phyloP scores from a whole-genome alignment of 768 basidiomycete genomes.

The Boletellus emodensis region DNA sequence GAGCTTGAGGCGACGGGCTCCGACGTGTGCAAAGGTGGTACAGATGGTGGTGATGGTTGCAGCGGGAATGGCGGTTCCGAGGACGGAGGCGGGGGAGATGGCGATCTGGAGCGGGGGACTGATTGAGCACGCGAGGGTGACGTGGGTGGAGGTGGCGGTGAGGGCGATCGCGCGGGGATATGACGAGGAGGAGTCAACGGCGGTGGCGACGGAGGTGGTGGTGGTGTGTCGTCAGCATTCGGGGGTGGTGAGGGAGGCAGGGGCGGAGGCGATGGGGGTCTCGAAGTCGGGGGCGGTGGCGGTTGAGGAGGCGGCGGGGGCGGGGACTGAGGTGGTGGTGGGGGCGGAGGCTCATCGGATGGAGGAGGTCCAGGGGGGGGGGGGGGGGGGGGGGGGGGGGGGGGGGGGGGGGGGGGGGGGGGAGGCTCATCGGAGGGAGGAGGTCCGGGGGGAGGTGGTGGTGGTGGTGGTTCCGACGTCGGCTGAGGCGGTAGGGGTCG shows the following conservation, averaged over 20 bases:
- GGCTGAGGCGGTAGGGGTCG: constrained; percentile 34
- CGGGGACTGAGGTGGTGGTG: too few species aligned
- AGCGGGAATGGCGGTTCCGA: constrained; percentile 3
- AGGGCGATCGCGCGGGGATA: constrained; percentile 20
- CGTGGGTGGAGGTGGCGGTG: constrained; percentile 23
- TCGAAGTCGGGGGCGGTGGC: constrained; percentile 24
- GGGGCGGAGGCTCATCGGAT: constrained; percentile 25
- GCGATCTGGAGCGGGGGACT: constrained; percentile 26
- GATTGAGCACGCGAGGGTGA: constrained; percentile 23
- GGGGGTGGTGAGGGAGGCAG: constrained; percentile 6
- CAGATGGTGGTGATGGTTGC: constrained; percentile 14
- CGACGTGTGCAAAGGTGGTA: constrained; percentile 26
- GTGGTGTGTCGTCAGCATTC: constrained; percentile 11
- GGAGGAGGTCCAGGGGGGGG: too few species aligned
- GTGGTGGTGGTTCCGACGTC: constrained; percentile 37
- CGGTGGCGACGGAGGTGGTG: constrained; percentile 12
- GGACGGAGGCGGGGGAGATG: constrained; percentile 26
- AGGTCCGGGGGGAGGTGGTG: constrained; percentile 33
- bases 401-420: constrained; percentile 32
- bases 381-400: constrained; percentile 25
- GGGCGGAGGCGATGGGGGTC: constrained; percentile 16
- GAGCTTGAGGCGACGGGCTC: constrained; percentile 29
- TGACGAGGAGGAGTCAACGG: constrained; percentile 10
- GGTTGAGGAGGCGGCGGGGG: constrained; percentile 27
- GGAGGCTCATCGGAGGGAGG: too few species aligned